Evolutionary conservation across 345 rosid genomes (phyloP).

Genomic region (Eucalyptus melliodora): DNA sequence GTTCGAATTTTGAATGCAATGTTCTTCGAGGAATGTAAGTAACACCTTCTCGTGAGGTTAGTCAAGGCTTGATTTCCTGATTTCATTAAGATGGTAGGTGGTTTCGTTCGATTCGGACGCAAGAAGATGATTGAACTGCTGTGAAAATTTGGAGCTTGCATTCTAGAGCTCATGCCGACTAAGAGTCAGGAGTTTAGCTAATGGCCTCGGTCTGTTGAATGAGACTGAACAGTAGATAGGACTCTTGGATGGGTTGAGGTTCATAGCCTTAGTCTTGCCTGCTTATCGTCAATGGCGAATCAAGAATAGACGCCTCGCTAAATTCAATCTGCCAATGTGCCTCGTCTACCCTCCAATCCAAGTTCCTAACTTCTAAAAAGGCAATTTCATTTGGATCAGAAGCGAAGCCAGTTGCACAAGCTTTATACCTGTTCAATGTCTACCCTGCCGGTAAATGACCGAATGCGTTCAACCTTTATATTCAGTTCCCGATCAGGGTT

Average conservation of each 20-base stretch:
- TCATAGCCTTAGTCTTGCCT: neutral
- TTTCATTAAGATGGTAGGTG: neutral
- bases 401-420: neutral
- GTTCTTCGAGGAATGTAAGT: neutral
- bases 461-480: neutral
- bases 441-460: neutral
- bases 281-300: neutral
- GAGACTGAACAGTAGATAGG: neutral
- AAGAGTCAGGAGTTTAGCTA: neutral
- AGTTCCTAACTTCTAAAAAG: neutral
- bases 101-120: neutral
- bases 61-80: neutral
- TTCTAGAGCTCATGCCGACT: neutral
- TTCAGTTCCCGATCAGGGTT: neutral
- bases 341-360: neutral
- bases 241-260: neutral
- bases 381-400: neutral
- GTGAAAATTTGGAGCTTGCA: neutral
- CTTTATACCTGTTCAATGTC: neutral
- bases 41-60: neutral
- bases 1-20: neutral
- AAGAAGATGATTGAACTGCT: neutral
- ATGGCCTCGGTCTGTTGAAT: neutral
- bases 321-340: neutral
- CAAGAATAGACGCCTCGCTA: neutral